Percentiles rank a stretch among this genome's conserved stretches.
Evolutionary conservation across 2,329 filamentous ascomycete genomes (phyloP).

Genomic region (Coniochaeta sp.): DNA sequence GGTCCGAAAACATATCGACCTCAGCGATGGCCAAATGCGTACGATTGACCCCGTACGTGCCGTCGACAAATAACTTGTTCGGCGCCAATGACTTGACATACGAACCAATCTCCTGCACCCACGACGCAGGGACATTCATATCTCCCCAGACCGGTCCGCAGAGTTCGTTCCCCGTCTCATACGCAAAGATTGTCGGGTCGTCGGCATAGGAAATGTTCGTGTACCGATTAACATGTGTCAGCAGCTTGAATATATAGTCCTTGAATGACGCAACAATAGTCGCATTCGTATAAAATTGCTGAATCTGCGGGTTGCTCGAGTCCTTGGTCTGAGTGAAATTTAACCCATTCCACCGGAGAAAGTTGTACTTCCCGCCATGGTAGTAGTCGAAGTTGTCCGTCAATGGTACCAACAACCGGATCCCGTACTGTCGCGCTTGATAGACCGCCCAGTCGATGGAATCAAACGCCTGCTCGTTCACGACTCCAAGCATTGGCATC

Average conservation of each 20-base stretch:
- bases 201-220: slow-evolving; percentile 37
- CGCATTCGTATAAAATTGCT: slow-evolving; percentile 37
- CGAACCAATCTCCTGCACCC: slow-evolving; percentile 32
- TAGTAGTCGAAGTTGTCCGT: slow-evolving; percentile 43
- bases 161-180: slow-evolving; percentile 42
- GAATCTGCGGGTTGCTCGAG: slow-evolving; percentile 27
- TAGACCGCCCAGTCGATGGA: slow-evolving; percentile 39
- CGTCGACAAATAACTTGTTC: slow-evolving; percentile 36
- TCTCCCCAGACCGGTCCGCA: slow-evolving; percentile 33
- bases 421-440: slow-evolving; percentile 33
- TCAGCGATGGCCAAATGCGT: slow-evolving; percentile 32
- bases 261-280: slow-evolving; percentile 35
- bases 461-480: slow-evolving; percentile 35
- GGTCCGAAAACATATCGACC: slow-evolving; percentile 38
- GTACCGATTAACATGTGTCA: slow-evolving; percentile 37
- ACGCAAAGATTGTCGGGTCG: slow-evolving; percentile 41
- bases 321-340: slow-evolving; percentile 28
- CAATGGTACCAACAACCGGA: slow-evolving; percentile 35
- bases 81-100: slow-evolving; percentile 35
- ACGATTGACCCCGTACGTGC: slow-evolving; percentile 38
- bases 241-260: slow-evolving; percentile 31
- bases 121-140: slow-evolving; percentile 31
- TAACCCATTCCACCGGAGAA: slow-evolving; percentile 36
- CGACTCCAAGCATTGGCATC: slow-evolving; percentile 27
- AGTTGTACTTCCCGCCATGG: slow-evolving; percentile 41